phyloP scores from a whole-genome alignment of 257 asterid genomes.

The Parsonsia alboflavescens region DNA sequence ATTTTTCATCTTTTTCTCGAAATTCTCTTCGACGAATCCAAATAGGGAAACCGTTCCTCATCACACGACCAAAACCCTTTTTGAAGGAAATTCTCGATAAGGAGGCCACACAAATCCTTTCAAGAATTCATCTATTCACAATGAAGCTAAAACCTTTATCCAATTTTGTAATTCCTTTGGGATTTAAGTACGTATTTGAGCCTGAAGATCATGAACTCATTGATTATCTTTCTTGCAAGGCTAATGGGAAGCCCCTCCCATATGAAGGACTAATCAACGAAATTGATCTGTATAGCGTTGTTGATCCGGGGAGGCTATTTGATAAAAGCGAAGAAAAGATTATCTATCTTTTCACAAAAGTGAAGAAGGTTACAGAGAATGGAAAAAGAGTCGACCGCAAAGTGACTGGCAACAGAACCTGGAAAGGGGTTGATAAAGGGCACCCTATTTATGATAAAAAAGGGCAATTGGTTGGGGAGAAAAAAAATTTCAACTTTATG shows the following conservation, averaged over 20 bases:
- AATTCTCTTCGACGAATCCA: too few relatives aligned
- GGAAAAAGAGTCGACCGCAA: background rate
- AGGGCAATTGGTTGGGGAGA: background rate
- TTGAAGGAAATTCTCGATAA: too few relatives aligned
- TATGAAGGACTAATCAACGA: background rate
- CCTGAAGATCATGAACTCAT: background rate
- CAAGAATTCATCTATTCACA: background rate
- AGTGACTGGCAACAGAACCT: background rate
- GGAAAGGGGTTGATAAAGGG: background rate
- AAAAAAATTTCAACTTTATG: background rate
- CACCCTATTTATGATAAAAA: background rate
- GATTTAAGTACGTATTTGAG: background rate
- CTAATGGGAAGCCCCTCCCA: background rate
- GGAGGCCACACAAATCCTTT: conserved; percentile 3
- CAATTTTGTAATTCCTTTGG: background rate
- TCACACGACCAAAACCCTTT: too few relatives aligned
- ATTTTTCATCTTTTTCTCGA: too few relatives aligned
- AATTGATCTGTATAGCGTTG: background rate
- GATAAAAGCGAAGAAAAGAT: background rate
- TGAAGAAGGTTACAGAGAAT: background rate
- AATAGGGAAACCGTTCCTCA: too few relatives aligned
- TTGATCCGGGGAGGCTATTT: background rate
- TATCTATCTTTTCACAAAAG: background rate
- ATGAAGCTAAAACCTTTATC: background rate
- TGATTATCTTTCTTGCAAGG: background rate